phyloP scores from a whole-genome alignment of 192 early-diverging fungal species.

The Linnemannia elongata region DNA sequence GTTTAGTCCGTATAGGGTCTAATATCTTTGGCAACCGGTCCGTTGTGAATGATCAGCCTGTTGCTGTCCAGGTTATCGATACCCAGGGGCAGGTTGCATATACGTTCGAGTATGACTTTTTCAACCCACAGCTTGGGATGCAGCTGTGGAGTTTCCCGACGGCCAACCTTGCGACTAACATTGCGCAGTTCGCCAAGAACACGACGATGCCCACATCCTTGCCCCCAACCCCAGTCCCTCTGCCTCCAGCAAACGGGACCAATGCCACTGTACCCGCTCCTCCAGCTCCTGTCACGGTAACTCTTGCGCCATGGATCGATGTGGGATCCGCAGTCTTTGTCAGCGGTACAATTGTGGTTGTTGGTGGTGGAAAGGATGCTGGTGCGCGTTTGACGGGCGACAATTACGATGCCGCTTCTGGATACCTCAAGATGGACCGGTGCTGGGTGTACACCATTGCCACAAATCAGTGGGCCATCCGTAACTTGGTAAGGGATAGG shows the following conservation, averaged over 20 bases:
- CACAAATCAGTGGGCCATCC: slow-evolving; percentile 24
- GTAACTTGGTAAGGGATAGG: slow-evolving; percentile 23
- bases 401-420: slow-evolving; percentile 26
- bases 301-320: slow-evolving; percentile 38
- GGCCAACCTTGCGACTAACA: slow-evolving; percentile 8
- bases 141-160: slow-evolving; percentile 39
- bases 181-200: slow-evolving; percentile 21
- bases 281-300: not conserved
- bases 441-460: slow-evolving; percentile 45
- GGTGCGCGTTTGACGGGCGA: slow-evolving; percentile 21
- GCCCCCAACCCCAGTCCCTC: slow-evolving; percentile 8
- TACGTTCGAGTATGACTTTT: slow-evolving; percentile 42
- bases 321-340: slow-evolving; percentile 28
- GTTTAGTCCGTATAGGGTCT: not conserved
- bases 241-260: slow-evolving; percentile 23
- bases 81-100: slow-evolving; percentile 11
- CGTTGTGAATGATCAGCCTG: slow-evolving; percentile 25
- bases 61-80: slow-evolving; percentile 40
- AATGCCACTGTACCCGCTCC: slow-evolving; percentile 17
- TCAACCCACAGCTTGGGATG: slow-evolving; percentile 39
- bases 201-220: slow-evolving; percentile 28
- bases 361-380: slow-evolving; percentile 33
- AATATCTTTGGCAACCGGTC: slow-evolving; percentile 29
- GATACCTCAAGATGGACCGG: slow-evolving; percentile 40
- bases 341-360: slow-evolving; percentile 35